phyloP scores from a whole-genome alignment of 257 asterid species.

The Rauvolfia tetraphylla region DNA sequence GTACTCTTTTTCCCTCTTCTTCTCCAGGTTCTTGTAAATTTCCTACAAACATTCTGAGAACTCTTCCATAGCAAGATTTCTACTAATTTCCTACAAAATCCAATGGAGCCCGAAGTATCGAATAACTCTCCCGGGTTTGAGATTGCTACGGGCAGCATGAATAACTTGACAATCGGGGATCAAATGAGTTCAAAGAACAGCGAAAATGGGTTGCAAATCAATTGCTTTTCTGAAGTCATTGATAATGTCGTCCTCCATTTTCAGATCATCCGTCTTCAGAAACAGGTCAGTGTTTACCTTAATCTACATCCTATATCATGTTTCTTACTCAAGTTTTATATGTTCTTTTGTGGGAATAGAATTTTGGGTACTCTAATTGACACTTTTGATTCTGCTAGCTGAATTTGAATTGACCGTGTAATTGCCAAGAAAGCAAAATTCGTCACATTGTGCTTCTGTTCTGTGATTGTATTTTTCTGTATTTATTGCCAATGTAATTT shows the following conservation, averaged over 20 bases:
- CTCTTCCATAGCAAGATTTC: not conserved
- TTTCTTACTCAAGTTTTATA: not conserved
- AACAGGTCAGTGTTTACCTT: slow-evolving; percentile 49
- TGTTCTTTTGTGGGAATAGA: not conserved
- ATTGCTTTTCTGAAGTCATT: slow-evolving; percentile 62
- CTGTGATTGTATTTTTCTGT: not conserved
- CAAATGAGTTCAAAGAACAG: slow-evolving; percentile 7
- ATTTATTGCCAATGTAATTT: not conserved
- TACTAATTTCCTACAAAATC: not conserved
- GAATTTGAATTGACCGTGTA: not conserved
- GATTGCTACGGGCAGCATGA: not conserved
- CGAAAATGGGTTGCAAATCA: slow-evolving; percentile 46
- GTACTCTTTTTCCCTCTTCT: too few species aligned
- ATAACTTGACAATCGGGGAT: not conserved
- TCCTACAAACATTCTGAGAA: not conserved
- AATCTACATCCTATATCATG: not conserved
- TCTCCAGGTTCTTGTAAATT: not conserved
- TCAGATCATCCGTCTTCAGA: slow-evolving; percentile 77
- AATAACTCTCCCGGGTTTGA: not conserved
- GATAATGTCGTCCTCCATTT: slow-evolving; percentile 62
- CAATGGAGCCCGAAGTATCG: not conserved
- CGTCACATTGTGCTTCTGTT: not conserved
- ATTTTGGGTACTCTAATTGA: not conserved
- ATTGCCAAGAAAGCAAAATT: not conserved
- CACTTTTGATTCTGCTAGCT: not conserved